These are phyloP conservation scores for Fusarium longipes DNA, from an alignment of 2,329 filamentous ascomycete genomes.

Conservation along the genomic window DNA sequence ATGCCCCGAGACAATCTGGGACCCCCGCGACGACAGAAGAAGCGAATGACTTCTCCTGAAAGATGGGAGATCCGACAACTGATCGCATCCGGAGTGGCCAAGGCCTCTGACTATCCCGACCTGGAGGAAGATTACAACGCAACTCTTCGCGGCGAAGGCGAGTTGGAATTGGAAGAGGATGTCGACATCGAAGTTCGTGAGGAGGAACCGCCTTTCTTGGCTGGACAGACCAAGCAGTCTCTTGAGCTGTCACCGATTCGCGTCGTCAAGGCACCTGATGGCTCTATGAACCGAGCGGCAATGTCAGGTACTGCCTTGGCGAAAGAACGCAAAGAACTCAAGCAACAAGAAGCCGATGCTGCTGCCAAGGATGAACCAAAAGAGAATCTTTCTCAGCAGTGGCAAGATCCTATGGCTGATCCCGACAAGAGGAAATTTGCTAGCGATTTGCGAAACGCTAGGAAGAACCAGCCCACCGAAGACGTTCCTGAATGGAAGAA, in stretches of 20 bases:
- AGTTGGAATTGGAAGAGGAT: conserved; percentile 94
- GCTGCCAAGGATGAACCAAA: conserved; percentile 78
- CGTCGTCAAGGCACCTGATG: conserved; percentile 96
- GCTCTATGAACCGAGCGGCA: conserved; percentile 95
- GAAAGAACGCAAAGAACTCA: conserved; percentile 88
- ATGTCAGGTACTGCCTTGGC: conserved; percentile 91
- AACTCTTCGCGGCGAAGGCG: conserved; percentile 84
- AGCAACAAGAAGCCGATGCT: conserved; percentile 86
- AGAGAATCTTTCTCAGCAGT: conserved; percentile 87
- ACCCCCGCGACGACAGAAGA: conserved; percentile 72
- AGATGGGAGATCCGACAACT: conserved; percentile 97
- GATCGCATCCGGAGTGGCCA: conserved; percentile 93
- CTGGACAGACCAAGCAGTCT: conserved; percentile 95
- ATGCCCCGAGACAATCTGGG: conserved; percentile 56
- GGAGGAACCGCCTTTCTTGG: conserved; percentile 95
- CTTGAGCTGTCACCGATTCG: conserved; percentile 94
- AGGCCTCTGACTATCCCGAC: conserved; percentile 93
- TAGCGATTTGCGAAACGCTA: conserved; percentile 79
- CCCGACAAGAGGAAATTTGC: conserved; percentile 90
- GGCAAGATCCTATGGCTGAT: conserved; percentile 96
- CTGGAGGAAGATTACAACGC: conserved; percentile 94
- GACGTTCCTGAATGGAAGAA: conserved; percentile 93
- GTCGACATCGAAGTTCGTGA: conserved; percentile 97
- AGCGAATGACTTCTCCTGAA: conserved; percentile 95
- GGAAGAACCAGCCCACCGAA: conserved; percentile 70